Evolutionary conservation across 768 basidiomycete species (phyloP).

Genomic region (Lyophyllum semitale): DNA sequence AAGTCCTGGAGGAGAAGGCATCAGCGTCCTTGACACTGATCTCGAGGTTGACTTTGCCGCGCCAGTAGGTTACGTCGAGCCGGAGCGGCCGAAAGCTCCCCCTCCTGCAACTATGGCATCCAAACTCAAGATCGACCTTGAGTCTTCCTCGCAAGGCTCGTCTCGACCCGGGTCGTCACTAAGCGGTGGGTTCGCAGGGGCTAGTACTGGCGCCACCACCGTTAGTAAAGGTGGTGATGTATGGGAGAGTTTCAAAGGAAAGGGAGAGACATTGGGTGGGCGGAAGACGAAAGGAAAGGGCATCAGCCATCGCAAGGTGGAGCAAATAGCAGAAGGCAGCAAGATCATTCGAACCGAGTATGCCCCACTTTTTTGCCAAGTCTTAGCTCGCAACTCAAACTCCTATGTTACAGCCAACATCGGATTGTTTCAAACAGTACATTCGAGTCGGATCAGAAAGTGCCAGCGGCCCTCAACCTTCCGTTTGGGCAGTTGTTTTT

Average conservation of each 20-base stretch:
- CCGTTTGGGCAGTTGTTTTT: conserved; percentile 97
- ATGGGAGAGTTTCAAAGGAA: conserved; percentile 97
- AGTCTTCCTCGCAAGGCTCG: conserved; percentile 83
- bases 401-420: conserved; percentile 58
- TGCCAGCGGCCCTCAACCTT: conserved; percentile 87
- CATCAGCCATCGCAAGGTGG: conserved; percentile 78
- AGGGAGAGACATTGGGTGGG: conserved; percentile 87
- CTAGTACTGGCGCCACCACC: conserved; percentile 44
- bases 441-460: conserved; percentile 72
- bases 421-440: conserved; percentile 82
- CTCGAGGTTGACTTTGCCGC: conserved; percentile 97
- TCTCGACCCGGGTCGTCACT: conserved; percentile 79
- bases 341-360: conserved; percentile 93
- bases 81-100: conserved; percentile 79
- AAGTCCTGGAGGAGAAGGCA: conserved; percentile 82
- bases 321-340: conserved; percentile 76
- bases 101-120: conserved; percentile 92
- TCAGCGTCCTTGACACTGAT: conserved; percentile 92
- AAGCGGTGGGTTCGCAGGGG: conserved; percentile 64
- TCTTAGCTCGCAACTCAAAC: conserved; percentile 14
- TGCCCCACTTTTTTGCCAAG: conserved; percentile 32
- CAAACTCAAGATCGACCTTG: conserved; percentile 92
- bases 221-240: conserved; percentile 79
- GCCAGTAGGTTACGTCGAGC: conserved; percentile 93
- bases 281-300: conserved; percentile 96